phyloP scores from a whole-genome alignment of 305 asterid genomes.

The Rubia tinctorum region DNA sequence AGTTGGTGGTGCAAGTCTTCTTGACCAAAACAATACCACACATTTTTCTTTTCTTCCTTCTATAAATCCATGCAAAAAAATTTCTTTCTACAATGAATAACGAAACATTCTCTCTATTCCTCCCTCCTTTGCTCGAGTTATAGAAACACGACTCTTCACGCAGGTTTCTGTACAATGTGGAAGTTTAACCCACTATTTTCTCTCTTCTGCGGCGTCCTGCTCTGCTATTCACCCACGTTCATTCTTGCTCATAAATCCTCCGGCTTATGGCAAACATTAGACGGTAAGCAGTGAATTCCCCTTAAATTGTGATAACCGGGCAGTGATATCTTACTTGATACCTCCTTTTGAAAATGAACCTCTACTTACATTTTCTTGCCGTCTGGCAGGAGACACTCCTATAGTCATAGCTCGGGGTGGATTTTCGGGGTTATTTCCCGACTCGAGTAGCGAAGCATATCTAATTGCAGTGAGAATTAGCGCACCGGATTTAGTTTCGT shows the following conservation, averaged over 20 bases:
- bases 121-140: no score
- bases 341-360: no score
- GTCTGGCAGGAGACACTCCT: slow-evolving; percentile 45
- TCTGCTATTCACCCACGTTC: slow-evolving; percentile 32
- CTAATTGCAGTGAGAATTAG: slow-evolving; percentile 13
- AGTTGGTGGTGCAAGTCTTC: neutral
- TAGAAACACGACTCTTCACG: no score
- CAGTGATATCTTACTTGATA: no score
- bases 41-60: neutral
- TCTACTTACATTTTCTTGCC: no score
- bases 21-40: neutral
- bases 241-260: slow-evolving; percentile 47
- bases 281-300: slow-evolving; percentile 23
- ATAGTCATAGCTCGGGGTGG: slow-evolving; percentile 66
- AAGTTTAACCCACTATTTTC: slow-evolving; percentile 42
- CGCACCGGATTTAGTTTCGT: slow-evolving; percentile 21
- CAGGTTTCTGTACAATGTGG: slow-evolving; percentile 35
- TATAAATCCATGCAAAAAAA: no score
- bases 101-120: no score
- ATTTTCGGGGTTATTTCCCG: slow-evolving; percentile 61
- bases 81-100: no score
- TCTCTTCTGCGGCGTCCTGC: slow-evolving; percentile 25
- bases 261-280: slow-evolving; percentile 48
- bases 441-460: slow-evolving; percentile 46
- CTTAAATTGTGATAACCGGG: no score